phyloP scores from a whole-genome alignment of 176 grass and related monocot genomes.

The Cenchrus fungigraminus region DNA sequence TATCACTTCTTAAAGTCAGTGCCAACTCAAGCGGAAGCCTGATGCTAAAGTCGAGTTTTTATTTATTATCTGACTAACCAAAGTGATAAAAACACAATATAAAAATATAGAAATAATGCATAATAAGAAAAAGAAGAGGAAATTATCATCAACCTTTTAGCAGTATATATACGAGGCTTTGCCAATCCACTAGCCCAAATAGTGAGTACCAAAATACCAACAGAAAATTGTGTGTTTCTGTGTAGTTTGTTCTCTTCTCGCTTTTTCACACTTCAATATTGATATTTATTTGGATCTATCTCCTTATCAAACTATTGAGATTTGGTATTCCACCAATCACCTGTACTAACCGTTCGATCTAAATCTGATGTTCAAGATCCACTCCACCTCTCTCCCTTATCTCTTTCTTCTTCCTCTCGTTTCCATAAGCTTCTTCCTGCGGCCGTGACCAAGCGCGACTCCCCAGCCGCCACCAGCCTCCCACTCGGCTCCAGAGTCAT shows the following conservation, averaged over 20 bases:
- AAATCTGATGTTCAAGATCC: no score
- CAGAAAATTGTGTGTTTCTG: not conserved
- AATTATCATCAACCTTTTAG: not conserved
- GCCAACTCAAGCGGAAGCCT: not conserved
- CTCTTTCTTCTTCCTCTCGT: no score
- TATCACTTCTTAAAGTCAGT: constrained; percentile 5
- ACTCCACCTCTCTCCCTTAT: no score
- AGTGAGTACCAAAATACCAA: not conserved
- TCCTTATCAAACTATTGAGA: no score
- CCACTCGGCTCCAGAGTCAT: no score
- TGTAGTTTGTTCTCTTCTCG: not conserved
- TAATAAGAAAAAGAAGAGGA: not conserved
- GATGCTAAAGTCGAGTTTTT: not conserved
- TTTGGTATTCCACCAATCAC: no score
- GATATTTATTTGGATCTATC: not conserved
- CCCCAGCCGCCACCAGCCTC: no score
- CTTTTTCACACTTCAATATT: not conserved
- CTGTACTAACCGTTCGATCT: no score
- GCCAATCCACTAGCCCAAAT: not conserved
- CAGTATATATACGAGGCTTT: not conserved
- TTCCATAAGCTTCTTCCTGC: no score
- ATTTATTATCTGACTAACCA: not conserved
- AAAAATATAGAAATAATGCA: not conserved
- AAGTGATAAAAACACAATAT: not conserved
- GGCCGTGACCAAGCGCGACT: no score